Evolutionary conservation across 83 land plant species (phyloP), one percentile per base, ranked within the genome.

Genomic region (Isoetes engelmannii): DNA sequence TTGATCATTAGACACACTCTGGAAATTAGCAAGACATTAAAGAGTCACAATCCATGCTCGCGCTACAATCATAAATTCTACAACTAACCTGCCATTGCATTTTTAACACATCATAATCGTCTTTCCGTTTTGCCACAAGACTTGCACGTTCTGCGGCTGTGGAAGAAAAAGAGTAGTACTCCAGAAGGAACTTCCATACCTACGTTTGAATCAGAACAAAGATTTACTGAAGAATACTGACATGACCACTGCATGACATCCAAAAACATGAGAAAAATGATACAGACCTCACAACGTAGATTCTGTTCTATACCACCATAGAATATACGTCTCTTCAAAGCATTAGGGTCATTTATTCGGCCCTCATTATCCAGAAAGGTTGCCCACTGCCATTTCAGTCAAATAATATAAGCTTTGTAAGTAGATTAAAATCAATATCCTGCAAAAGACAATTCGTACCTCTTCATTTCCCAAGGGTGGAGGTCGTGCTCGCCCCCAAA

Each of bases 181-280:
- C 95, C 72, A 93, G 76, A 43, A 93, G 82, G 54, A 93, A 83
- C 73, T 85, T 81, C 98, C 98, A 93, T 7, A 89, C 85, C 98
- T 93, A 74, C 47, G 67, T 69, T 42, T n/a, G 15, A 48, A 54
- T 47, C 9, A 6, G 6, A 54, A 65, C 42, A n/a, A 56, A 44
- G 13, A 69, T 42, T 44, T 17, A 17, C 37, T 41, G 74, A 12
- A n/a, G 69, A 5, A 70, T 47, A 15, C 7, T 10, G 4, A 47
- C 4, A 71, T 12, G 19, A 45, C 13, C 5, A 49, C 43, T 12
- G 28, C 45, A 7, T 47, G 17, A 20, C 6, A 12, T 41, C 51
- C 8, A 69, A 46, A 44, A 67, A 12, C 47, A 69, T 17, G 47
- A 74, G 62, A 17, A 13, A 61, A 65, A 61, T 46, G 19, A 41